Conservation (phyloP, 192 early-diverging fungal genomes). For the Coemansia sp. region DNA sequence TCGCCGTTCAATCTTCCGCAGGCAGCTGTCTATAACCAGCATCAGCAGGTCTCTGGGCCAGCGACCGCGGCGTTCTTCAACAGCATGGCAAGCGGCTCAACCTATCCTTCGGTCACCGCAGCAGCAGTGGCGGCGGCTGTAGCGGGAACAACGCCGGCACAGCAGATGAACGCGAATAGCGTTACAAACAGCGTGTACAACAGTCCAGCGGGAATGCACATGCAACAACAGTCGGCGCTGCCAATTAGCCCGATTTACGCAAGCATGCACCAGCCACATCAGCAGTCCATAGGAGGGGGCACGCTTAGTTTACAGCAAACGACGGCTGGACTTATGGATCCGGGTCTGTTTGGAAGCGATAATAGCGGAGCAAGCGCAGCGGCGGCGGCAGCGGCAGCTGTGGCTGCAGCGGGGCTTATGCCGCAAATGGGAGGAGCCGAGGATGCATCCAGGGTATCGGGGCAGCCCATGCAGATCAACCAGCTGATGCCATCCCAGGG, state of each 20-base stretch:
- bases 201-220: neutral
- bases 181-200: constrained; percentile 4
- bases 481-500: constrained; percentile 81
- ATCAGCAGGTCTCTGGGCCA: neutral
- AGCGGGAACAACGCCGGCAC: neutral
- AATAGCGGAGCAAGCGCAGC: neutral
- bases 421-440: constrained; percentile 13
- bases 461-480: constrained; percentile 53
- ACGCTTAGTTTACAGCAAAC: constrained; percentile 9
- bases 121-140: constrained; percentile 15
- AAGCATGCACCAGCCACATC: constrained; percentile 4
- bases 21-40: constrained; percentile 1
- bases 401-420: constrained; percentile 13
- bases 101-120: constrained; percentile 6
- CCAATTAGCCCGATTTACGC: constrained; percentile 3
- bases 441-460: neutral
- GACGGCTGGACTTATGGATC: constrained; percentile 3
- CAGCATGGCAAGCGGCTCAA: neutral
- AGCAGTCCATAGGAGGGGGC: neutral
- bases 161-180: constrained; percentile 5
- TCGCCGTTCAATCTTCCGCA: constrained; percentile 50
- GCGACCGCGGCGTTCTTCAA: constrained; percentile 1
- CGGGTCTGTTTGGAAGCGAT: constrained; percentile 14
- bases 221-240: constrained; percentile 4
- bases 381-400: constrained; percentile 1